Percentiles rank a stretch among this genome's conserved stretches.
Evolutionary conservation across 1,284 basidiomycete species (phyloP).

Genomic region (Jaminaea rosea): DNA sequence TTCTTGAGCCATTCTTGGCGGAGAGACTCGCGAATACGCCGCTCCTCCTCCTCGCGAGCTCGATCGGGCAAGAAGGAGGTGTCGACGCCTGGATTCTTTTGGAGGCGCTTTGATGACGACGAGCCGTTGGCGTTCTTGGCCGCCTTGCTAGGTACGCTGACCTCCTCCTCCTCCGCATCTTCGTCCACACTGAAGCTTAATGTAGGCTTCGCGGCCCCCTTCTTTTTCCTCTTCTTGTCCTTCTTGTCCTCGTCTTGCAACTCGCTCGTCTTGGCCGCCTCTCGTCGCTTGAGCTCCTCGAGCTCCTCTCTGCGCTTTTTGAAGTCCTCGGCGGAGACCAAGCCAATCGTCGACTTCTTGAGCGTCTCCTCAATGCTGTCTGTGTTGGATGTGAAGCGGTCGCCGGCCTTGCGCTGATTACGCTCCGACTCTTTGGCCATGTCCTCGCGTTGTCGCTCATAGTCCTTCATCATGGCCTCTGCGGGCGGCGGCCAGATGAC

Average conservation of each 20-base stretch:
- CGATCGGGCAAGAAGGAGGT: conserved; percentile 97
- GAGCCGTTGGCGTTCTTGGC: neutral
- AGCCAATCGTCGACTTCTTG: conserved; percentile 84
- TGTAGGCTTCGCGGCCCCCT: conserved; percentile 70
- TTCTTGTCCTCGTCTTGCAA: conserved; percentile 56
- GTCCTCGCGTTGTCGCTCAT: conserved; percentile 74
- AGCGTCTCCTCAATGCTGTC: conserved; percentile 90
- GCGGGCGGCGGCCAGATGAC: neutral
- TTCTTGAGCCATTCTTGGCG: conserved; percentile 79
- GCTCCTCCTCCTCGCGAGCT: conserved; percentile 84
- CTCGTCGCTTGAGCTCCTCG: conserved; percentile 81
- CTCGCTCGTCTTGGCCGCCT: conserved; percentile 59
- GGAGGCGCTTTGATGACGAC: conserved; percentile 56
- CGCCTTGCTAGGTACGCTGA: neutral
- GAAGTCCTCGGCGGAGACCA: conserved; percentile 87
- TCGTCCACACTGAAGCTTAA: conserved; percentile 56
- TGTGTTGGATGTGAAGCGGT: conserved; percentile 85
- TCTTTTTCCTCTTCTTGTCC: conserved; percentile 76
- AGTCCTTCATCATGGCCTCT: conserved; percentile 57
- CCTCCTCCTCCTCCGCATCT: conserved; percentile 11
- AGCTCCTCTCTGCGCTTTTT: conserved; percentile 65
- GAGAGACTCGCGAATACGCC: conserved; percentile 74
- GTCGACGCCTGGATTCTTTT: conserved; percentile 92
- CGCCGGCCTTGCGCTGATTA: conserved; percentile 45
- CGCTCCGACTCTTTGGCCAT: conserved; percentile 53